Evolutionary conservation across 139 green algal genomes (phyloP).

Genomic region (Ostreobium quekettii): DNA sequence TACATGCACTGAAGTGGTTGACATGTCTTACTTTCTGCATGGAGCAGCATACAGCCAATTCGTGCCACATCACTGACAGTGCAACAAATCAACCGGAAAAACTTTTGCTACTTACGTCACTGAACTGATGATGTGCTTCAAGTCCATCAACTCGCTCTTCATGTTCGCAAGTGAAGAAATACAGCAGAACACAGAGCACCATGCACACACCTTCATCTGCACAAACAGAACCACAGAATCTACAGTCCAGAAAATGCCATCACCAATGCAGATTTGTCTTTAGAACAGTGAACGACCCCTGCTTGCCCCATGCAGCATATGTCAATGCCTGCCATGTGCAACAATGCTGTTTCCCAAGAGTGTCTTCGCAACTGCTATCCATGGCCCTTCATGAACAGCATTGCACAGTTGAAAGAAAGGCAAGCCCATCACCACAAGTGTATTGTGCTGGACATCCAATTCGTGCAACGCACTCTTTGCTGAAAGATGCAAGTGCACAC

Average conservation of each 20-base stretch:
- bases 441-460: too few relatives aligned
- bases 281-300: too few relatives aligned
- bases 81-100: too few relatives aligned
- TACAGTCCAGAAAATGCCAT: neutral
- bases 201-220: neutral
- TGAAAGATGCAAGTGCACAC: too few relatives aligned
- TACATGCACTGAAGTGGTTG: too few relatives aligned
- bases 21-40: too few relatives aligned
- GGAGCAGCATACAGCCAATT: too few relatives aligned
- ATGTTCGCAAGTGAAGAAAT: conserved; percentile 12
- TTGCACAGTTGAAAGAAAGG: neutral
- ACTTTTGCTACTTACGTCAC: conserved; percentile 14
- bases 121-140: conserved; percentile 12
- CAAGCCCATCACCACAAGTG: too few relatives aligned
- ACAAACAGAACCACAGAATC: neutral
- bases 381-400: neutral
- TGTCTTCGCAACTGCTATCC: neutral
- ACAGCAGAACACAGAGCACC: conserved; percentile 3
- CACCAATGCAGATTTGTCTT: neutral
- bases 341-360: neutral
- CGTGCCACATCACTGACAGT: too few relatives aligned
- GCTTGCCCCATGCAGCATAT: neutral
- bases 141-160: conserved; percentile 14
- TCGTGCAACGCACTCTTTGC: too few relatives aligned
- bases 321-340: neutral